These are phyloP conservation scores for Simmondsia chinensis DNA, from an alignment of 148 eudicot species.

Conservation along the genomic window DNA sequence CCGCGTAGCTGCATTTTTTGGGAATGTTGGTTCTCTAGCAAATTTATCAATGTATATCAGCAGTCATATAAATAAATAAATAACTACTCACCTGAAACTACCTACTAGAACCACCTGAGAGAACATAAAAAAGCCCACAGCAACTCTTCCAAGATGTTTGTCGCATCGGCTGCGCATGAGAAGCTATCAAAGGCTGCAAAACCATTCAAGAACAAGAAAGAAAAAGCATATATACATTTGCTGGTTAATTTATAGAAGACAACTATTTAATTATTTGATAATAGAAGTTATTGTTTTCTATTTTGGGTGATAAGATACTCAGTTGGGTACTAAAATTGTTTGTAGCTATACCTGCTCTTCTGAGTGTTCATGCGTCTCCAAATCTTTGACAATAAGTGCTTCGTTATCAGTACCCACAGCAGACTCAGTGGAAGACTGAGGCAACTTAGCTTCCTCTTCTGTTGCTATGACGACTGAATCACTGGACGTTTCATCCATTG, in stretches of 20 bases:
- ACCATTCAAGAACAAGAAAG: constrained; percentile 1
- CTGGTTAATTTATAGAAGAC: too few species aligned
- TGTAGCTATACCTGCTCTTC: constrained; percentile 37
- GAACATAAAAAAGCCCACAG: constrained; percentile 75
- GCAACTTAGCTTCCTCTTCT: constrained; percentile 14
- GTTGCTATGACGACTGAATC: constrained; percentile 5
- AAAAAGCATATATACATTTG: constrained; percentile 5
- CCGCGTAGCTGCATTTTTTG: too few species aligned
- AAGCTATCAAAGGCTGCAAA: constrained; percentile 45
- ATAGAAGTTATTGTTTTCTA: too few species aligned
- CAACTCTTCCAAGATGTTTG: constrained; percentile 60
- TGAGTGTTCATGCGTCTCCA: constrained; percentile 27
- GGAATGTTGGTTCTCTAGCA: too few species aligned
- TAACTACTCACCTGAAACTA: constrained; percentile 29
- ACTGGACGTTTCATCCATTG: constrained; percentile 3
- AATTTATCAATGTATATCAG: too few species aligned
- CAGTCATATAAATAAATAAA: too few species aligned
- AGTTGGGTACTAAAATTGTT: too few species aligned
- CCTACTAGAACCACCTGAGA: constrained; percentile 48
- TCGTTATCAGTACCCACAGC: constrained; percentile 13
- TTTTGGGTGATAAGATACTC: too few species aligned
- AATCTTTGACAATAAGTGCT: constrained; percentile 23
- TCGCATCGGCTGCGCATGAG: constrained; percentile 34
- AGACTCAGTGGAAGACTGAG: constrained; percentile 14
- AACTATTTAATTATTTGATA: too few species aligned